Evolutionary conservation across 257 asterid species (phyloP).

Genomic region (Solanum acaule): DNA sequence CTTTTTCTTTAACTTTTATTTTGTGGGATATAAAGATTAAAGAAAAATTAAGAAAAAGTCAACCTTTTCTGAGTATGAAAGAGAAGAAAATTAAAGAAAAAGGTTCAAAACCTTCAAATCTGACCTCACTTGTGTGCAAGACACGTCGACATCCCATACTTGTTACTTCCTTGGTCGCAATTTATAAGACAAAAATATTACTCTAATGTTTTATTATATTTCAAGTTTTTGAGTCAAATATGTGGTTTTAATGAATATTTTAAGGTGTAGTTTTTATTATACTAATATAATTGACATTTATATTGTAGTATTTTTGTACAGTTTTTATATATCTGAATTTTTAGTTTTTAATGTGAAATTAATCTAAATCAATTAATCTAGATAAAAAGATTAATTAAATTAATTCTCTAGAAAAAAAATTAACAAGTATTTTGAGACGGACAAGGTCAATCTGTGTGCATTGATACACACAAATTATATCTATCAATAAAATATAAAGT

Average conservation of each 20-base stretch:
- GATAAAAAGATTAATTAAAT: too few relatives aligned
- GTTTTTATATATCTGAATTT: neutral
- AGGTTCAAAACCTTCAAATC: neutral
- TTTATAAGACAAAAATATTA: neutral
- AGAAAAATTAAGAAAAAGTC: neutral
- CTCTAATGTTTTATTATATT: neutral
- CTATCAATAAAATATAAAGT: neutral
- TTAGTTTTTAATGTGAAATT: neutral
- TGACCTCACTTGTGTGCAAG: neutral
- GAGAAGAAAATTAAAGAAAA: neutral
- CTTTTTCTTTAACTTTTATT: neutral
- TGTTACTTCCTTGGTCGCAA: neutral
- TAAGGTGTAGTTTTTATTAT: neutral
- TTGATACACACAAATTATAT: too few relatives aligned
- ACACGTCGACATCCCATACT: neutral
- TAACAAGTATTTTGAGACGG: too few relatives aligned
- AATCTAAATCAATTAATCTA: neutral
- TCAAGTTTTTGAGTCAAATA: neutral
- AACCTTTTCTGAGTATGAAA: neutral
- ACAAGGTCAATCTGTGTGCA: too few relatives aligned
- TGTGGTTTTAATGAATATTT: neutral
- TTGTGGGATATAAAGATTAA: neutral
- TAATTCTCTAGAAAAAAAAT: neutral
- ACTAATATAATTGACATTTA: too few relatives aligned
- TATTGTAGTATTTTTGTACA: too few relatives aligned